Evolutionary conservation across 768 basidiomycete genomes (phyloP).

Genomic region (Holtermannia corniformis): DNA sequence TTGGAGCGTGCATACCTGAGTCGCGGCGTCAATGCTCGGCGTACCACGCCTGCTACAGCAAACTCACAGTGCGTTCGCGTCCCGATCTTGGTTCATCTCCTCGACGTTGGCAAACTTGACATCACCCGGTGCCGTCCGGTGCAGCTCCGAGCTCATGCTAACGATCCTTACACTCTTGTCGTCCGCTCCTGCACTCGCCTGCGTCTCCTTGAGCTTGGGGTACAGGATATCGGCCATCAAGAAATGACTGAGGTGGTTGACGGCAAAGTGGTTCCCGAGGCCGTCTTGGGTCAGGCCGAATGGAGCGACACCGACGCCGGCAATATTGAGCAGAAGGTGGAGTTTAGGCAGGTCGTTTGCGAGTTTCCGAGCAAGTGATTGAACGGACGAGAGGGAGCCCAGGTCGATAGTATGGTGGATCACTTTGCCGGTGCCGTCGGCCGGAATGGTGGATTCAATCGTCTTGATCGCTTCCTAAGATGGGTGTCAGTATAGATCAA

Average conservation of each 20-base stretch:
- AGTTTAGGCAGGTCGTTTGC: constrained; percentile 17
- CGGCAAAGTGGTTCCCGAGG: constrained; percentile 33
- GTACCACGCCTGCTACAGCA: constrained; percentile 33
- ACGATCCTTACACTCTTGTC: constrained; percentile 28
- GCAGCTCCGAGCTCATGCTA: constrained; percentile 29
- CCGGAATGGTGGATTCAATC: constrained; percentile 14
- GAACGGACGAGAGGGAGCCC: constrained; percentile 21
- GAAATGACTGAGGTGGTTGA: constrained; percentile 37
- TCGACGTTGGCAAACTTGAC: constrained; percentile 33
- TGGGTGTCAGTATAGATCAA: background rate
- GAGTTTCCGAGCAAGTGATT: constrained; percentile 18
- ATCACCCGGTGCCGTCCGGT: constrained; percentile 24
- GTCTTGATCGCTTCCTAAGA: constrained; percentile 18
- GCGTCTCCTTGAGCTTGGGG: constrained; percentile 31
- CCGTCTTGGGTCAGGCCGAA: constrained; percentile 34
- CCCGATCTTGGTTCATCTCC: constrained; percentile 27
- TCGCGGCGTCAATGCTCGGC: constrained; percentile 34
- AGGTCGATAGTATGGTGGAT: constrained; percentile 29
- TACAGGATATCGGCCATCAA: constrained; percentile 26
- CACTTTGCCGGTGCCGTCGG: constrained; percentile 9
- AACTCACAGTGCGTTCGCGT: constrained; percentile 25
- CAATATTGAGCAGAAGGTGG: constrained; percentile 32
- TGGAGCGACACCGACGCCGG: constrained; percentile 38
- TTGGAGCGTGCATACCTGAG: background rate
- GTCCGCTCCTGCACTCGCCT: constrained; percentile 9